phyloP scores from a whole-genome alignment of 2,329 filamentous ascomycete species.

The Graphilbum fragrans region DNA sequence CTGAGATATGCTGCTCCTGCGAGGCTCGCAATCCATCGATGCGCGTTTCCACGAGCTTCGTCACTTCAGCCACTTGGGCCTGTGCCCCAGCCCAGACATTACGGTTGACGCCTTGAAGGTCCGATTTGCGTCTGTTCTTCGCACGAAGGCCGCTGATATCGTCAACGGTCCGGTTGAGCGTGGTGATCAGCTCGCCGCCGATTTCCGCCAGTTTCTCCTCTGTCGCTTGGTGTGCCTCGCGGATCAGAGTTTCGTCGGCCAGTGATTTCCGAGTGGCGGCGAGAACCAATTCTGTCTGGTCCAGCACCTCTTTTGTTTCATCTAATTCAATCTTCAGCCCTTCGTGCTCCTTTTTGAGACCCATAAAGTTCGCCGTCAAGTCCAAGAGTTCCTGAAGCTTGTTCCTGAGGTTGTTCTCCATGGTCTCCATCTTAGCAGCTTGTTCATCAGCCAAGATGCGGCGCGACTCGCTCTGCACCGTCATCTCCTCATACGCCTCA shows the following conservation, averaged over 20 bases:
- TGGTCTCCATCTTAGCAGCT: conserved; percentile 77
- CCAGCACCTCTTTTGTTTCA: conserved; percentile 67
- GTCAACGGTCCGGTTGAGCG: conserved; percentile 62
- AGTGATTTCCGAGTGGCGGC: conserved; percentile 64
- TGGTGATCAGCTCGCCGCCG: conserved; percentile 65
- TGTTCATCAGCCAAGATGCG: conserved; percentile 89
- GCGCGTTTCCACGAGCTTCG: conserved; percentile 61
- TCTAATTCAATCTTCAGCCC: conserved; percentile 59
- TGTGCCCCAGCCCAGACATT: conserved; percentile 69
- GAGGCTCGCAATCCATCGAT: conserved; percentile 60
- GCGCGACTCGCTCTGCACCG: conserved; percentile 80
- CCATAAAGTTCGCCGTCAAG: conserved; percentile 77
- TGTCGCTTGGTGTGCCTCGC: conserved; percentile 76
- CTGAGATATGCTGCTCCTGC: conserved; percentile 58
- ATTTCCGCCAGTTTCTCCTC: conserved; percentile 65
- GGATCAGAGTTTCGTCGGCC: conserved; percentile 65
- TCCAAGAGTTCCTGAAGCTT: conserved; percentile 88
- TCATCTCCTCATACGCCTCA: conserved; percentile 83
- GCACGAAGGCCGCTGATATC: conserved; percentile 75
- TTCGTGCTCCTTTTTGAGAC: conserved; percentile 82
- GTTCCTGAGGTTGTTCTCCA: conserved; percentile 82
- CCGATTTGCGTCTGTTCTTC: conserved; percentile 76
- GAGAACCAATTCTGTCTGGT: conserved; percentile 79
- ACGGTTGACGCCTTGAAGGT: conserved; percentile 70
- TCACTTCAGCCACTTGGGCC: conserved; percentile 63